Conservation (phyloP, 2,329 filamentous ascomycete genomes). For the Botrytis elliptica region DNA sequence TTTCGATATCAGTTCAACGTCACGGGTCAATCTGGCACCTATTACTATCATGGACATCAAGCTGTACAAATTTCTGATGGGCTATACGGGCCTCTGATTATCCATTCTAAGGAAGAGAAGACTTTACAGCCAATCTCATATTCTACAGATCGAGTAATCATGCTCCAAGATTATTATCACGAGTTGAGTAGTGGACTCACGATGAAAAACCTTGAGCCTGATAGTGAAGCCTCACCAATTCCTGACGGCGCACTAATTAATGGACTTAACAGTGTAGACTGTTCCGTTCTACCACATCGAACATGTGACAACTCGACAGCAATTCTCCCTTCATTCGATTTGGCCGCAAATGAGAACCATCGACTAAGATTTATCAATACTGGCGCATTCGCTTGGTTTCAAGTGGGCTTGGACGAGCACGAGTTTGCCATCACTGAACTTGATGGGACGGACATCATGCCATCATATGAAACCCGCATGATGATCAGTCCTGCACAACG, state of each 20-base stretch:
- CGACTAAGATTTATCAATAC: conserved; percentile 68
- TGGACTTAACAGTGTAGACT: conserved; percentile 45
- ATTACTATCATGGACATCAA: conserved; percentile 66
- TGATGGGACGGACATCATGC: conserved; percentile 65
- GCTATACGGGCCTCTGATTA: conserved; percentile 62
- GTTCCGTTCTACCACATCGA: conserved; percentile 41
- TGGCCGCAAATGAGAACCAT: conserved; percentile 58
- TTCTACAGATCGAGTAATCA: conserved; percentile 59
- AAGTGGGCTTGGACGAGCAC: conserved; percentile 69
- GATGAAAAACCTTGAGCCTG: conserved; percentile 42
- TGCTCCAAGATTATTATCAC: conserved; percentile 74
- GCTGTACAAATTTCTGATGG: conserved; percentile 66
- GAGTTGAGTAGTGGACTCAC: conserved; percentile 49
- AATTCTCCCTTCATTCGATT: conserved; percentile 44
- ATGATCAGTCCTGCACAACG: conserved; percentile 69
- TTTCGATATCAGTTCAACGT: conserved; percentile 70
- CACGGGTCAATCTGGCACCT: conserved; percentile 48
- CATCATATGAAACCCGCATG: conserved; percentile 57
- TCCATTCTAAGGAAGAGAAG: conserved; percentile 58
- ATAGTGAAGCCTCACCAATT: conserved; percentile 45
- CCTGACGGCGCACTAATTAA: conserved; percentile 50
- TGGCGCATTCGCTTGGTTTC: conserved; percentile 69
- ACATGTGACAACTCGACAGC: conserved; percentile 47
- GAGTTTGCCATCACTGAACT: conserved; percentile 65
- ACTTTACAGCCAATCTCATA: conserved; percentile 52